Base-by-base conservation (phyloP, 805 yeast genomes). In the Kluyveromyces wickerhamii region DNA sequence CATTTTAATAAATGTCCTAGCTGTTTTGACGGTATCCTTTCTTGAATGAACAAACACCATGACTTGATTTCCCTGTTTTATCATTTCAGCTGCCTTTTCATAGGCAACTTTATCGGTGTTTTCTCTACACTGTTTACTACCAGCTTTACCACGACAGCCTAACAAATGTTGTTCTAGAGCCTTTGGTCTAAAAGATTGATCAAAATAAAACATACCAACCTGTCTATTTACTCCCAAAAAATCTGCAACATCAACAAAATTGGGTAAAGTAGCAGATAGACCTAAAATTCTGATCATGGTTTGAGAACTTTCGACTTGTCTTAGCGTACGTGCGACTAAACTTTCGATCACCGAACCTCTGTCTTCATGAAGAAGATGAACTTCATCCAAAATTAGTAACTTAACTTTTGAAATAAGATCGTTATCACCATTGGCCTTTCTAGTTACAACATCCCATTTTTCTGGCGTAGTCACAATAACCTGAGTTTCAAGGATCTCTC, bases 341-440 rank as follows among this genome's bases (percentile, higher is more conserved):
- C 96, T 87, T 57, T 92, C 98, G 42, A 92, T 85, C 5, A 92
- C 98, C 7, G 96, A 85, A 48, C 98, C 98, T 65, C 98, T 75
- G 37, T 92, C 98, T 71, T 92, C 98, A 49, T 92, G 97, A 35
- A 92, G 68, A 51, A 92, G 65, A 68, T 92, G 98, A 0, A 92
- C 97, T 61, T 92, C 98, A 66, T 92, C 98, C 41, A 92, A 88
- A 39, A 92, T 85, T 38, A 92, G 62, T 10, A 92, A 62, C 55
- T 79, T 84, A 7, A 92, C 94, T 48, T 86, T 87, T 9, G 82
- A 75, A 2, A 85, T 84, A 30, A 88, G 59, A 45, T 87, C 95
- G 32, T 74, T 75, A 49, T 88, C 96, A 34, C 96, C 96, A 45
- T 71, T 80, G 24, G 88, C 79, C 53, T 92, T 92, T 52, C 97